A percentile compares a stretch with the other conserved stretches of the same genome.
Evolutionary conservation across 1,139 yeast species (phyloP).

Genomic region (Nakaseomyces delphensis): DNA sequence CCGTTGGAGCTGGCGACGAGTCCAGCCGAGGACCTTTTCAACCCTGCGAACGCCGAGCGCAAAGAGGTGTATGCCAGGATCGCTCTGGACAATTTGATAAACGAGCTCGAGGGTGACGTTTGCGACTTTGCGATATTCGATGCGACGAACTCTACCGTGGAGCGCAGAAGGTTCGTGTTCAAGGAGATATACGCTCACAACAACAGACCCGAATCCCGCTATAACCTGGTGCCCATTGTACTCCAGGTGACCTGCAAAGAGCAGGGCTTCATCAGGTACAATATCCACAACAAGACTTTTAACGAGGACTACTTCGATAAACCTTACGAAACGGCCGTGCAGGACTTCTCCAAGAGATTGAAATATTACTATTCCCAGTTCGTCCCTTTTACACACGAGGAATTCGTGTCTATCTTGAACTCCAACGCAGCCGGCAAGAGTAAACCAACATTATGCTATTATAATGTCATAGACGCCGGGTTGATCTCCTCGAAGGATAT

Average conservation of each 20-base stretch:
- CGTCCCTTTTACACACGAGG: slow-evolving; percentile 45
- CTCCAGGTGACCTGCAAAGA: slow-evolving; percentile 42
- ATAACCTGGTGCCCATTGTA: slow-evolving; percentile 33
- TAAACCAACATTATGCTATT: slow-evolving; percentile 15
- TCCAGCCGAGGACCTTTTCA: slow-evolving; percentile 38
- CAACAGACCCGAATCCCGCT: slow-evolving; percentile 16
- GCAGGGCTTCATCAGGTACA: slow-evolving; percentile 39
- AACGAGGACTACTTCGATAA: slow-evolving; percentile 47
- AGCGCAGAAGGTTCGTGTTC: slow-evolving; percentile 39
- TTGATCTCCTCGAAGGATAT: not conserved
- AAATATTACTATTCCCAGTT: slow-evolving; percentile 47
- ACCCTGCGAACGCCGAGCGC: slow-evolving; percentile 39
- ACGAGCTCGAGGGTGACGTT: slow-evolving; percentile 37
- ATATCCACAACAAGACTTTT: slow-evolving; percentile 53
- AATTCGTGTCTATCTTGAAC: slow-evolving; percentile 30
- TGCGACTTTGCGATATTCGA: slow-evolving; percentile 58
- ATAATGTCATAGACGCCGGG: slow-evolving; percentile 21
- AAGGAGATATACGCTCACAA: slow-evolving; percentile 22
- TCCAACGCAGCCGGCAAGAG: slow-evolving; percentile 3
- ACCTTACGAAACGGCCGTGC: slow-evolving; percentile 44
- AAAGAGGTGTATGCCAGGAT: slow-evolving; percentile 55
- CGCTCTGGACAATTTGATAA: slow-evolving; percentile 44
- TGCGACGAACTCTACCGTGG: slow-evolving; percentile 58
- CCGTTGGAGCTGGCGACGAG: slow-evolving; percentile 25
- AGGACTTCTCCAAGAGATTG: slow-evolving; percentile 54